Evolutionary conservation across 257 asterid species (phyloP).

Genomic region (Coffea canephora): DNA sequence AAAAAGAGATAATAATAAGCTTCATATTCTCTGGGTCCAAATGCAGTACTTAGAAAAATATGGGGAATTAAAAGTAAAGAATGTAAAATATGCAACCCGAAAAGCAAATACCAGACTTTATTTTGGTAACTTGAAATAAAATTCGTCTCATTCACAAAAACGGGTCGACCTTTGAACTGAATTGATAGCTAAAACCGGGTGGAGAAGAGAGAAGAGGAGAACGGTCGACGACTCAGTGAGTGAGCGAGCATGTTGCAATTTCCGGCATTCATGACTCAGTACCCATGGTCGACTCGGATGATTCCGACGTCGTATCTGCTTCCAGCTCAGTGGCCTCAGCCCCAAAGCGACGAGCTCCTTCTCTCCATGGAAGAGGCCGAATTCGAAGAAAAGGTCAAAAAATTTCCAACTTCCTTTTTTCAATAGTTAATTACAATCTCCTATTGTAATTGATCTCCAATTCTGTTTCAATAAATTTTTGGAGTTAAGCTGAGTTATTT

Average conservation of each 20-base stretch:
- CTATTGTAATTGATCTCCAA: too few species aligned
- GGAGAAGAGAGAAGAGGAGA: background rate
- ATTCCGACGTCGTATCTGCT: slow-evolving; percentile 82
- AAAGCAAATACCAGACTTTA: too few species aligned
- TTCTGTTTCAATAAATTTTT: background rate
- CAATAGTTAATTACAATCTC: too few species aligned
- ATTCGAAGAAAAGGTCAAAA: slow-evolving; percentile 75
- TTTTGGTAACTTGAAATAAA: too few species aligned
- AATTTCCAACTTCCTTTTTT: background rate
- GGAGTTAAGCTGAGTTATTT: background rate
- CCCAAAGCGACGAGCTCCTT: slow-evolving; percentile 77
- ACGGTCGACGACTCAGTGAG: background rate
- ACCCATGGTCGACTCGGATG: slow-evolving; percentile 72
- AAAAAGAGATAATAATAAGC: too few species aligned
- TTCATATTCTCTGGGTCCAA: too few species aligned
- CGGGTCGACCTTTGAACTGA: too few species aligned
- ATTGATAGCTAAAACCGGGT: too few species aligned
- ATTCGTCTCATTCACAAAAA: too few species aligned
- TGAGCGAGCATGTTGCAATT: slow-evolving; percentile 49
- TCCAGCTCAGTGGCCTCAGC: slow-evolving; percentile 87
- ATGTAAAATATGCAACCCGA: too few species aligned
- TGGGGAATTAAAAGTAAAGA: too few species aligned
- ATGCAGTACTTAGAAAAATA: too few species aligned
- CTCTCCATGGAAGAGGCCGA: slow-evolving; percentile 89
- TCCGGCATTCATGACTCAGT: slow-evolving; percentile 78